A percentile compares a stretch with the other conserved stretches of the same genome.
These are phyloP conservation scores for Schoenoplectus triqueter DNA, from an alignment of 202 grass and related monocot species.

Conservation along the genomic window DNA sequence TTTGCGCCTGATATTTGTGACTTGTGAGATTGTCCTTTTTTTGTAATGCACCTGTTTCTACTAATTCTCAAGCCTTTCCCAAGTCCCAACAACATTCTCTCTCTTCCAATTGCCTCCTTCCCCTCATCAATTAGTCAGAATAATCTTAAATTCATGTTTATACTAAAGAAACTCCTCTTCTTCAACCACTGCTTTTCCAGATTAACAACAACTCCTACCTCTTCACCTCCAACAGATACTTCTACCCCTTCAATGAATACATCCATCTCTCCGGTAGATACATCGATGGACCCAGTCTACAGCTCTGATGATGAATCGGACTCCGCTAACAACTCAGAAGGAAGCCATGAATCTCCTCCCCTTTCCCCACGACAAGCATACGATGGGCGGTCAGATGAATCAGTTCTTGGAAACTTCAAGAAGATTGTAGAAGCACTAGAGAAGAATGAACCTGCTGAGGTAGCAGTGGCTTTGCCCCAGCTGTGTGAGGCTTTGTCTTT, in stretches of 20 bases:
- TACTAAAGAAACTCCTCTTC: conserved; percentile 30
- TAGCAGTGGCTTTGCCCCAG: conserved; percentile 57
- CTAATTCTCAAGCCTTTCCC: not conserved
- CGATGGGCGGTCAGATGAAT: not conserved
- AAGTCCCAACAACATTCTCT: conserved; percentile 19
- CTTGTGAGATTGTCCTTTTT: not conserved
- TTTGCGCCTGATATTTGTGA: not conserved
- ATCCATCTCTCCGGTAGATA: conserved; percentile 59
- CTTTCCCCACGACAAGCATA: not conserved
- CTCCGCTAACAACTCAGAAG: conserved; percentile 37
- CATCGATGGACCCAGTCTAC: conserved; percentile 52
- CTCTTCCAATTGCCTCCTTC: not conserved
- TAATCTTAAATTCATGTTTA: conserved; percentile 13
- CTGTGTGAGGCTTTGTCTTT: conserved; percentile 97
- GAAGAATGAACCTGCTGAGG: conserved; percentile 46
- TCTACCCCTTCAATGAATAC: conserved; percentile 16
- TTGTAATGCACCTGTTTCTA: conserved; percentile 9
- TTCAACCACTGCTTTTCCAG: not conserved
- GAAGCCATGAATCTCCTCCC: conserved; percentile 35
- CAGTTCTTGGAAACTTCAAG: conserved; percentile 45
- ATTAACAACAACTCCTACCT: conserved; percentile 19
- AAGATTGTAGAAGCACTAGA: conserved; percentile 63
- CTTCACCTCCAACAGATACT: not conserved
- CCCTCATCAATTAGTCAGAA: not conserved
- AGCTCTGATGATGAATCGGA: conserved; percentile 49